Evolutionary conservation across 768 basidiomycete species (phyloP).

Genomic region (Gyrodon lividus): DNA sequence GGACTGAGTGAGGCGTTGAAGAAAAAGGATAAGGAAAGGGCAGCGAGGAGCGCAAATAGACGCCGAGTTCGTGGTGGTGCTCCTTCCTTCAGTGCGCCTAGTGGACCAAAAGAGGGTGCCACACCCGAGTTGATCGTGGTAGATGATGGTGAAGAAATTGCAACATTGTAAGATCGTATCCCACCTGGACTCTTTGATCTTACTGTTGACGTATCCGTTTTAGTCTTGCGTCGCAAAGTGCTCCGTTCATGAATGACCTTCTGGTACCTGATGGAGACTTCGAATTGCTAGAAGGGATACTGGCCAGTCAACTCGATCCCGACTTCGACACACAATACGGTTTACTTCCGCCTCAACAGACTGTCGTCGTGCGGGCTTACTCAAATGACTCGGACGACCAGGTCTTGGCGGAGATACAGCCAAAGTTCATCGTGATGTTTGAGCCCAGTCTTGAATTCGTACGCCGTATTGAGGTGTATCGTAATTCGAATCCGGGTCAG

Average conservation of each 20-base stretch:
- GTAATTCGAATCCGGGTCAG: conserved; percentile 77
- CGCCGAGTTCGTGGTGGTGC: conserved; percentile 79
- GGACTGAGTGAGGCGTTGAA: conserved; percentile 70
- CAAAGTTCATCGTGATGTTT: conserved; percentile 92
- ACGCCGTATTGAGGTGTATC: conserved; percentile 89
- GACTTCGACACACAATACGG: conserved; percentile 83
- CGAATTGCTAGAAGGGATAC: conserved; percentile 23
- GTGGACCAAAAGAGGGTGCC: conserved; percentile 9
- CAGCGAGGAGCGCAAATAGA: conserved; percentile 59
- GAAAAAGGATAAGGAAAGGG: conserved; percentile 69
- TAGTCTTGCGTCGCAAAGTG: conserved; percentile 22
- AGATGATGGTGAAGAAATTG: conserved; percentile 41
- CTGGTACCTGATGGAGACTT: conserved; percentile 19
- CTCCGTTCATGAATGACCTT: conserved; percentile 13
- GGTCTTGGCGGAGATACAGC: conserved; percentile 80
- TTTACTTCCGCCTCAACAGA: conserved; percentile 71
- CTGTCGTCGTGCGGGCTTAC: conserved; percentile 83
- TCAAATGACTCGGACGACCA: conserved; percentile 92
- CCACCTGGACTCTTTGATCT: neutral
- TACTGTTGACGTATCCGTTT: neutral
- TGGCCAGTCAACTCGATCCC: conserved; percentile 37
- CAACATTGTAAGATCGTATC: conserved; percentile 51
- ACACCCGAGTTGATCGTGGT: conserved; percentile 10
- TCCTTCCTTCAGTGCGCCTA: conserved; percentile 19
- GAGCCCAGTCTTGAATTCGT: conserved; percentile 95